phyloP scores from a whole-genome alignment of 2,329 filamentous ascomycete genomes.

The Colletotrichum sp. region DNA sequence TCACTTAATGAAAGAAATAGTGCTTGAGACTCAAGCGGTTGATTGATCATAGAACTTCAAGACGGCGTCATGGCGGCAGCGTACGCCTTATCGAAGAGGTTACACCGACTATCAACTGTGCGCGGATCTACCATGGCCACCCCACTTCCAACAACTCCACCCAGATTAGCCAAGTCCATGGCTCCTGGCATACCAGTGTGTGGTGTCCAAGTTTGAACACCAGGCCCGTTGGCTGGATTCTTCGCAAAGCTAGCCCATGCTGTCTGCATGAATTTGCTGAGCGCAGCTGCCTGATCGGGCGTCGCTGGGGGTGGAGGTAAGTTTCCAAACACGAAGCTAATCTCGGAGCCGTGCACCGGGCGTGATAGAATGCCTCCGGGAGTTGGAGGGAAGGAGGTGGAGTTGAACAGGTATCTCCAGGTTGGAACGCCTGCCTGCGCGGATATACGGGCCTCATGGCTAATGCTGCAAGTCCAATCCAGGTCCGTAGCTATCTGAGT shows the following conservation, averaged over 20 bases:
- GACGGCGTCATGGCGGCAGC: not conserved
- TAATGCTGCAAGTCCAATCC: not conserved
- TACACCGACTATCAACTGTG: not conserved
- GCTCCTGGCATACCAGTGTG: not conserved
- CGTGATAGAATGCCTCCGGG: not conserved
- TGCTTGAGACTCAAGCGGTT: not conserved
- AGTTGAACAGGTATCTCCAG: not conserved
- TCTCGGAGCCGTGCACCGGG: not conserved
- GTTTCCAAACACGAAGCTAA: not conserved
- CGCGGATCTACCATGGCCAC: not conserved
- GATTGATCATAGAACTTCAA: not conserved
- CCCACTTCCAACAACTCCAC: not conserved
- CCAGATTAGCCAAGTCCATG: not conserved
- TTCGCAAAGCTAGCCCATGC: not conserved
- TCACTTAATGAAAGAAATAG: not conserved
- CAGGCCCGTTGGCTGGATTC: not conserved
- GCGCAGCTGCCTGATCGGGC: not conserved
- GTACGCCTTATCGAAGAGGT: not conserved
- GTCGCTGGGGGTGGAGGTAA: not conserved
- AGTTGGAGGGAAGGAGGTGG: not conserved
- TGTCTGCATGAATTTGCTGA: not conserved
- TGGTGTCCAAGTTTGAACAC: not conserved
- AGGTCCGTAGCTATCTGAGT: not conserved
- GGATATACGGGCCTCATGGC: not conserved
- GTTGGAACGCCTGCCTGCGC: not conserved